These are phyloP conservation scores for Bruguiera sexangula DNA, from an alignment of 345 rosid species.

Conservation along the genomic window DNA sequence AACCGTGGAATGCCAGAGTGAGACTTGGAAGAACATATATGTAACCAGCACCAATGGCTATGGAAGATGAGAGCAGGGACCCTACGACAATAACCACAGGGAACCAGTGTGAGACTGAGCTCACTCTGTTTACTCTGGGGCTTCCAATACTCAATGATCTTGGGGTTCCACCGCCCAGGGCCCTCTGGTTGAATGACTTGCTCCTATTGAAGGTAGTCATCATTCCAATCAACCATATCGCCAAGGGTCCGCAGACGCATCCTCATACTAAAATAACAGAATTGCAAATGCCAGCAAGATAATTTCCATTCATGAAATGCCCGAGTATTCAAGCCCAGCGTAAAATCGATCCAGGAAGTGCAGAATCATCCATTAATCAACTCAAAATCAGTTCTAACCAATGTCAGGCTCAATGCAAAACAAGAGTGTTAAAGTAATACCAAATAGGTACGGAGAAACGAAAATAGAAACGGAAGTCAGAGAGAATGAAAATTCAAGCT, in stretches of 20 bases:
- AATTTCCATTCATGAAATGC: conserved; percentile 1
- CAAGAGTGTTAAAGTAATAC: conserved; percentile 1
- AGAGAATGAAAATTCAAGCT: too few relatives aligned
- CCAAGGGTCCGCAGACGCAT: conserved; percentile 18
- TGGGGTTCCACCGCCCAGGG: conserved; percentile 44
- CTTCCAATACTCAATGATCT: conserved; percentile 33
- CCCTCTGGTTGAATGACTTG: conserved; percentile 32
- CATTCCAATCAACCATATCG: conserved; percentile 31
- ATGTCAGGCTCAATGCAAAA: conserved; percentile 8
- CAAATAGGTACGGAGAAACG: conserved; percentile 3
- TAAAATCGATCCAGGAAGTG: conserved; percentile 12
- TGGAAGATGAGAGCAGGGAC: conserved; percentile 43
- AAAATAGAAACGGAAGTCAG: too few relatives aligned
- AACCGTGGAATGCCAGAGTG: conserved; percentile 43
- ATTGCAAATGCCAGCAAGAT: conserved; percentile 14
- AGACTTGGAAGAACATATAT: conserved; percentile 64
- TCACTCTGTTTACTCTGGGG: conserved; percentile 30
- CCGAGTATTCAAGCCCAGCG: conserved; percentile 9
- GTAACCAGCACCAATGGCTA: conserved; percentile 56
- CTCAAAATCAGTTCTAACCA: conserved; percentile 11
- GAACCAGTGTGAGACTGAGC: conserved; percentile 45
- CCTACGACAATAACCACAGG: conserved; percentile 49
- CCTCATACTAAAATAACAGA: neutral
- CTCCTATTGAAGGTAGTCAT: conserved; percentile 50
- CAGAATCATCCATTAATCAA: conserved; percentile 9